A percentile compares a stretch with the other conserved stretches of the same genome.
Conservation (phyloP, 2,329 filamentous ascomycete genomes). For the Verticillium nubilum region DNA sequence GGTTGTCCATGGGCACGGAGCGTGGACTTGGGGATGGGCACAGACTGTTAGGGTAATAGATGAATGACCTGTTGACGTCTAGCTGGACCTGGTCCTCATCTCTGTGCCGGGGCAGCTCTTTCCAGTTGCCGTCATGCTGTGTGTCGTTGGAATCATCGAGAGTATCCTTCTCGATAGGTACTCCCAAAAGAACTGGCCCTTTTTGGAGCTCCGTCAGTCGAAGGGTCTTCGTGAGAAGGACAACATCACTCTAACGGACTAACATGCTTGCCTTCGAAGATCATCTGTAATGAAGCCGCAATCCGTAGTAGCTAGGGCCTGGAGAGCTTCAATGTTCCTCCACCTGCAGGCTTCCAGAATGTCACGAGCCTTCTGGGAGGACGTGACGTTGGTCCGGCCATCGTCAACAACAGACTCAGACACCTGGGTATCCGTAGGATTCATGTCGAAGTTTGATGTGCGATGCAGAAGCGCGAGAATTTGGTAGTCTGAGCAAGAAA, state of each 20-base stretch:
- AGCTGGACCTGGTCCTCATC: conserved; percentile 90
- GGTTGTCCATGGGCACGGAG: conserved; percentile 17
- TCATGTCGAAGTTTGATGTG: neutral
- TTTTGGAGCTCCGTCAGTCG: neutral
- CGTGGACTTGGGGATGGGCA: neutral
- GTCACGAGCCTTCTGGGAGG: conserved; percentile 34
- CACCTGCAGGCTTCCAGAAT: conserved; percentile 57
- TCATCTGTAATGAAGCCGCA: conserved; percentile 65
- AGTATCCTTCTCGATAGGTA: conserved; percentile 13
- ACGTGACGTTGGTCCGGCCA: neutral
- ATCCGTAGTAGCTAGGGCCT: conserved; percentile 52
- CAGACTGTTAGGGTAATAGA: conserved; percentile 85
- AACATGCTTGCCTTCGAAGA: conserved; percentile 73
- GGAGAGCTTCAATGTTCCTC: conserved; percentile 50
- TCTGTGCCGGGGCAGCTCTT: conserved; percentile 63
- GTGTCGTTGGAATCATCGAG: conserved; percentile 5
- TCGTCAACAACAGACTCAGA: neutral
- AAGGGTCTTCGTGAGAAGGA: neutral
- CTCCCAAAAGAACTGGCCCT: conserved; percentile 61
- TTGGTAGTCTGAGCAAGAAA: neutral
- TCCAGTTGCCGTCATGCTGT: conserved; percentile 39
- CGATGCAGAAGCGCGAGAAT: neutral
- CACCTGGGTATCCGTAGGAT: neutral
- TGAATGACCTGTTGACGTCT: conserved; percentile 93
- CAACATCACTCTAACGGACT: conserved; percentile 30